phyloP scores from a whole-genome alignment of 1,284 basidiomycete genomes.

The Tilletia walkeri region DNA sequence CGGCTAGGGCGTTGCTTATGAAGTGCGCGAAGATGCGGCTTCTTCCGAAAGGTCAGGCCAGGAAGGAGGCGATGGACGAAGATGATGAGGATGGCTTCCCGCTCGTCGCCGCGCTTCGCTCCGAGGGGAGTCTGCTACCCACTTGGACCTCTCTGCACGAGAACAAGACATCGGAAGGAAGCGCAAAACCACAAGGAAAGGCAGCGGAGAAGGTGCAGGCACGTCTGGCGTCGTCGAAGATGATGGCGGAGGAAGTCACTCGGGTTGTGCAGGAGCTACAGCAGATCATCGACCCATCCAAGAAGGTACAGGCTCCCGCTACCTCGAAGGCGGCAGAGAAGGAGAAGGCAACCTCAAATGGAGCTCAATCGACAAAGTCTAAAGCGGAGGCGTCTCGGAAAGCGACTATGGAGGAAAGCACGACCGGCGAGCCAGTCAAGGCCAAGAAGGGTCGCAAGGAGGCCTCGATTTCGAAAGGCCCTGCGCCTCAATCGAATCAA shows the following conservation, averaged over 20 bases:
- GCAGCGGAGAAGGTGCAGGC: conserved; percentile 67
- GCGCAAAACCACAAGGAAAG: conserved; percentile 26
- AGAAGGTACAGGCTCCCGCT: conserved; percentile 14
- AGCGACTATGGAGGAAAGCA: too few relatives aligned
- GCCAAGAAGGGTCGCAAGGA: not conserved
- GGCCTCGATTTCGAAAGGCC: not conserved
- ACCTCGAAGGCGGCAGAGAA: not conserved
- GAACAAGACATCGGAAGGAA: too few relatives aligned
- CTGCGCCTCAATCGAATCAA: not conserved
- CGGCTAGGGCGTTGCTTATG: conserved; percentile 33
- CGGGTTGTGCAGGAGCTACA: conserved; percentile 61
- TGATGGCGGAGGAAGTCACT: conserved; percentile 66
- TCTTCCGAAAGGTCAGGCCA: conserved; percentile 23
- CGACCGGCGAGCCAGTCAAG: not conserved
- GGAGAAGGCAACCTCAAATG: not conserved
- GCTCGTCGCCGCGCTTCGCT: not conserved
- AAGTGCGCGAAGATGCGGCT: conserved; percentile 46
- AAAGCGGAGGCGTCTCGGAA: too few relatives aligned
- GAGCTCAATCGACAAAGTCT: too few relatives aligned
- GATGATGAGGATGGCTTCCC: conserved; percentile 10
- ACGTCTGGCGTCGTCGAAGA: conserved; percentile 73
- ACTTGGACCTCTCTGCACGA: not conserved
- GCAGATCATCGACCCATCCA: conserved; percentile 22
- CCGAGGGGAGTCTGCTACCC: not conserved
- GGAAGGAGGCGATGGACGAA: conserved; percentile 17